A percentile compares a stretch with the other conserved stretches of the same genome.
These are phyloP conservation scores for Gynandropsis gynandra DNA, from an alignment of 345 rosid species.

Conservation along the genomic window DNA sequence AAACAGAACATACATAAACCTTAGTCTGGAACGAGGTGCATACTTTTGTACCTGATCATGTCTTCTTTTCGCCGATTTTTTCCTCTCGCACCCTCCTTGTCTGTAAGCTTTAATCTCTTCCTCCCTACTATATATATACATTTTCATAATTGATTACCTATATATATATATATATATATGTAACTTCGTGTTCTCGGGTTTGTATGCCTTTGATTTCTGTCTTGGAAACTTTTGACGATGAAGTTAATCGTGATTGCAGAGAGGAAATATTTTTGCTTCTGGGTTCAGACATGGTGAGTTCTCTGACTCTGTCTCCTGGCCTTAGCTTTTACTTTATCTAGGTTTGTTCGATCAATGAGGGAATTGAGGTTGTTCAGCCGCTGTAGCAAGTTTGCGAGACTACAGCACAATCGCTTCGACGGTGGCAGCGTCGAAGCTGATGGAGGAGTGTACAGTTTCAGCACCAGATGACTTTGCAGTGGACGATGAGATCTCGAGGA, in stretches of 20 bases:
- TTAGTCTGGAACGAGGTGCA: no score
- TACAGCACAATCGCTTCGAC: conserved; percentile 23
- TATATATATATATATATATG: no score
- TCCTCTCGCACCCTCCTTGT: conserved; percentile 25
- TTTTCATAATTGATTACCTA: no score
- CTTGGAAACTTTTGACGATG: no score
- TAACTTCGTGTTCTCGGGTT: not conserved
- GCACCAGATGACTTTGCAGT: conserved; percentile 18
- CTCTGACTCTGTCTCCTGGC: no score
- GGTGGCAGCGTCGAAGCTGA: conserved; percentile 30
- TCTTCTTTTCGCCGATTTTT: conserved; percentile 31
- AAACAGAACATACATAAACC: no score
- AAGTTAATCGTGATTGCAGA: conserved; percentile 34
- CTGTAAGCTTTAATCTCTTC: conserved; percentile 6
- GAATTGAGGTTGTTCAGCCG: conserved; percentile 3
- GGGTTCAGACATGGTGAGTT: conserved; percentile 35
- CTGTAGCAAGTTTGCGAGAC: conserved; percentile 28
- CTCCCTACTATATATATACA: no score
- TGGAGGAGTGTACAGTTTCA: conserved; percentile 25
- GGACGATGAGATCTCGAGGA: conserved; percentile 44
- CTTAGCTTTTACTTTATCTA: not conserved
- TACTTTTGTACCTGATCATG: conserved; percentile 19
- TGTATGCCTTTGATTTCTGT: not conserved
- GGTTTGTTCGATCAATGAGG: not conserved
- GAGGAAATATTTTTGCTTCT: conserved; percentile 21